A percentile compares a stretch with the other conserved stretches of the same genome.
phyloP scores from a whole-genome alignment of 1,284 basidiomycete genomes.

The Tetrapyrgos nigripes region DNA sequence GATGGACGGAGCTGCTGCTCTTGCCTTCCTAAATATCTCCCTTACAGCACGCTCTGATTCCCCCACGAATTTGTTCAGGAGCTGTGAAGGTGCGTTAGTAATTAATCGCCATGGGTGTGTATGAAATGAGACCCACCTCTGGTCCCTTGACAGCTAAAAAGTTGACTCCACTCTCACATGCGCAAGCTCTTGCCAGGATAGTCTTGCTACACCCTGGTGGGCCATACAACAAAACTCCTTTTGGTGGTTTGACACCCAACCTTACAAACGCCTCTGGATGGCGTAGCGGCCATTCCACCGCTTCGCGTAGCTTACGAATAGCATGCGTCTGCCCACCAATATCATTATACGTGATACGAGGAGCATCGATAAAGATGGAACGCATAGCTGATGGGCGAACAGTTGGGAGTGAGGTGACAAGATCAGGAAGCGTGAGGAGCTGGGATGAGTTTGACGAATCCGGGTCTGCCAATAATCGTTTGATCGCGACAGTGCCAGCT shows the following conservation, averaged over 20 bases:
- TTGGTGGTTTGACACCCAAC: slow-evolving; percentile 88
- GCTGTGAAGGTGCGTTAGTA: slow-evolving; percentile 47
- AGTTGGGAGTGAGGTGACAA: slow-evolving; percentile 74
- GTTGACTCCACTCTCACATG: slow-evolving; percentile 94
- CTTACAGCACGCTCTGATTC: slow-evolving; percentile 96
- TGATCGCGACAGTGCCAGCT: slow-evolving; percentile 91
- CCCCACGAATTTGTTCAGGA: slow-evolving; percentile 96
- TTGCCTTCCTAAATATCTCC: slow-evolving; percentile 95
- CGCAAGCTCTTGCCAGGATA: slow-evolving; percentile 91
- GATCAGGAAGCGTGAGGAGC: slow-evolving; percentile 64
- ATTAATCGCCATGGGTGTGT: not conserved
- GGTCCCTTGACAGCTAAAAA: slow-evolving; percentile 99
- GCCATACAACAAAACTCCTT: slow-evolving; percentile 93
- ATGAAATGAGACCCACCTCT: slow-evolving; percentile 61
- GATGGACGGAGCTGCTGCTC: slow-evolving; percentile 93
- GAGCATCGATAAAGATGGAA: slow-evolving; percentile 89
- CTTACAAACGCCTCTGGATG: slow-evolving; percentile 88
- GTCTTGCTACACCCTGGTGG: slow-evolving; percentile 99
- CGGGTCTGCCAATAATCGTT: slow-evolving; percentile 66
- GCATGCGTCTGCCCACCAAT: slow-evolving; percentile 87
- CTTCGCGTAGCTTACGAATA: slow-evolving; percentile 86
- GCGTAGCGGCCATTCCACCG: slow-evolving; percentile 93
- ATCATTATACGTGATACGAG: slow-evolving; percentile 85
- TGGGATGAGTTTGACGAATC: slow-evolving; percentile 33
- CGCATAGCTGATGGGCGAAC: slow-evolving; percentile 95